Evolutionary conservation across 2,329 filamentous ascomycete species (phyloP), one percentile per base, ranked within the genome.

Genomic region (Cercospora citrullina): DNA sequence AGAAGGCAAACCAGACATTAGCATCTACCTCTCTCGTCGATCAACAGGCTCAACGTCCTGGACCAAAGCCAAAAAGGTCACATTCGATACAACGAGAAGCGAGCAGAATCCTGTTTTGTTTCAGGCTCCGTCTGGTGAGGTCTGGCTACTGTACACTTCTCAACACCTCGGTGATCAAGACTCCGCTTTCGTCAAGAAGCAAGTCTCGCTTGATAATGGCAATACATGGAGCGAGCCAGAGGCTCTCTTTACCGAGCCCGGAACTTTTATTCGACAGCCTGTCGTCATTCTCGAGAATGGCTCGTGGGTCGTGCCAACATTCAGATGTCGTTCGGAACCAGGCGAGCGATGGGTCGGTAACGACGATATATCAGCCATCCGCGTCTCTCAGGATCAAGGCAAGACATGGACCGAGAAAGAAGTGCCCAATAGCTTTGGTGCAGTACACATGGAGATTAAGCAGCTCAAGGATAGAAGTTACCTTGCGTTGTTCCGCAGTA

Each of bases 1-100:
- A 60, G 69, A 71, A 51, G 69, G 69, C 45, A 69, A 69, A 63
- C 62, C 65, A 21, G 69, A 71, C n/a, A 71, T 69, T 31, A 71
- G 69, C 64, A 71, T 71, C 26, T 71, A 69, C 53, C 62, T 69
- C 18, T 61, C 69, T 36, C 64, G 69, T 31, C 26, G 45, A 23
- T 18, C 61, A 16, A 33, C 18, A 10, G 23, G 8, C 9, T 55
- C 67, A 16, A 51, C 53, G 16, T 33, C 65, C 18, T 71, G 69
- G 69, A 67, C 69, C 3, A 55, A 67, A 36, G 69, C 67, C 10
- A 26, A 57, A 53, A 60, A 64, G 45, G 67, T 60, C 16, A 71
- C 69, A 8, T 71, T 69, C 42, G 69, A 71, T 18, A 68, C 55
- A 18, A 67, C 61, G 14, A 39, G 69, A 33, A 71, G 69, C 30